Evolutionary conservation across 2,329 filamentous ascomycete species (phyloP).

Genomic region (Xylaria sp.): DNA sequence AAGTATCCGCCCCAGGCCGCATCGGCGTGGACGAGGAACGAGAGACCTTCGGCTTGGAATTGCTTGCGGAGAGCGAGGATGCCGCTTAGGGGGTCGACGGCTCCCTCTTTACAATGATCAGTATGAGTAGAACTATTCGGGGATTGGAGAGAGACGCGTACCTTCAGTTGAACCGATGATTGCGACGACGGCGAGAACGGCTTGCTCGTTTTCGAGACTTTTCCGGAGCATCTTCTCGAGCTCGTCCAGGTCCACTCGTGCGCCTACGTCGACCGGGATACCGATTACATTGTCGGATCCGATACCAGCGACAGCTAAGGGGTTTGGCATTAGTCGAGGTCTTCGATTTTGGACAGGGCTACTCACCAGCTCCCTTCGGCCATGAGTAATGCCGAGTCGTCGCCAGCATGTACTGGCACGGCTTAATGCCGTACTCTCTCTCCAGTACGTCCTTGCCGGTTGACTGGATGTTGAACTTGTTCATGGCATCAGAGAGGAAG

Average conservation of each 20-base stretch:
- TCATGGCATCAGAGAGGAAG: constrained; percentile 32
- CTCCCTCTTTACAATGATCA: constrained; percentile 34
- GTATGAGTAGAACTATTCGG: background rate
- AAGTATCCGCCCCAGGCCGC: constrained; percentile 49
- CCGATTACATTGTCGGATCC: constrained; percentile 39
- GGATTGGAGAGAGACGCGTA: background rate
- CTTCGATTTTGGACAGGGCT: too few relatives aligned
- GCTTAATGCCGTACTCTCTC: constrained; percentile 31
- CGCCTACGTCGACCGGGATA: constrained; percentile 38
- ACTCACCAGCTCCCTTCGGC: constrained; percentile 43
- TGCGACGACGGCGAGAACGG: constrained; percentile 41
- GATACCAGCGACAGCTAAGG: constrained; percentile 39
- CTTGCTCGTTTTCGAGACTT: constrained; percentile 27
- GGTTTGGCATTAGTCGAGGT: background rate
- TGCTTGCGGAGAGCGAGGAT: constrained; percentile 38
- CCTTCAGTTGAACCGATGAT: constrained; percentile 45
- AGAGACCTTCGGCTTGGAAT: constrained; percentile 39
- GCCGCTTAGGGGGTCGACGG: constrained; percentile 37
- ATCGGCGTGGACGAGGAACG: constrained; percentile 43
- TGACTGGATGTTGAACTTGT: constrained; percentile 37
- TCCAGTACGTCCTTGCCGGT: constrained; percentile 37
- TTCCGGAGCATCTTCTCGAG: constrained; percentile 32
- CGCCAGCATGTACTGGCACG: constrained; percentile 35
- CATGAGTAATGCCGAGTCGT: constrained; percentile 44
- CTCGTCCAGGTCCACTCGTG: constrained; percentile 34